Base-by-base conservation (phyloP, 306 rosid genomes). In the Corylus americana region DNA sequence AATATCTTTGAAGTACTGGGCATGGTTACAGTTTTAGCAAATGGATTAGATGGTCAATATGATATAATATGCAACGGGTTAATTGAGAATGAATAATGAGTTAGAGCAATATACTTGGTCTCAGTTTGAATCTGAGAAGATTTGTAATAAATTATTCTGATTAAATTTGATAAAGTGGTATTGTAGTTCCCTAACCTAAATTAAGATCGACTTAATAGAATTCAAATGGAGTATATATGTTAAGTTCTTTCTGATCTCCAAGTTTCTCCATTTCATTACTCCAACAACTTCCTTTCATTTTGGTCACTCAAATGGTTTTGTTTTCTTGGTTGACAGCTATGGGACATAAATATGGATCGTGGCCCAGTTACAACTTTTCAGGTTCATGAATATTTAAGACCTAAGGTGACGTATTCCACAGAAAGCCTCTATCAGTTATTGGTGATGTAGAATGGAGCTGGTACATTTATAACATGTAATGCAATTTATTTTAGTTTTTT, bases 381-480 rank as follows among this genome's bases (percentile, higher is more conserved):
- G 77, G 92, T 88, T 82, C 90, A 88, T 71, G 99, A 96, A 85
- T 80, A 93, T 86, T 74, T 96, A 48, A 90, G 99, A 86, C 99
- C 99, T 16, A 96, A 89, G 99, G 99, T 96, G 70, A 80, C 35
- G 45, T 42, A 63, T 75, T 79, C 74, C 37, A 54, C 64, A 4
- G 31, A 69, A 79, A 53, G 71, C 77, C 69, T 17, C 8, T n/a
- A 29, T 29, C 62, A 11, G 35, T 75, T n/a, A 3, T 72, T 48
- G 58, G 54, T 55, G 53, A 66, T 67, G 9, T 63, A 11, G 13
- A 69, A 61, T 66, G n/a, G 39, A 68, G 58, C 48, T 4, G 37
- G 27, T 50, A 18, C 55, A 55, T 47, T 39, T 73, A 42, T 42
- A 12, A 14, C 42, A 25, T 48, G 20, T 12, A 42, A 20, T 7